Base-by-base conservation (phyloP, 805 yeast species). In the Wickerhamiella galacta region DNA sequence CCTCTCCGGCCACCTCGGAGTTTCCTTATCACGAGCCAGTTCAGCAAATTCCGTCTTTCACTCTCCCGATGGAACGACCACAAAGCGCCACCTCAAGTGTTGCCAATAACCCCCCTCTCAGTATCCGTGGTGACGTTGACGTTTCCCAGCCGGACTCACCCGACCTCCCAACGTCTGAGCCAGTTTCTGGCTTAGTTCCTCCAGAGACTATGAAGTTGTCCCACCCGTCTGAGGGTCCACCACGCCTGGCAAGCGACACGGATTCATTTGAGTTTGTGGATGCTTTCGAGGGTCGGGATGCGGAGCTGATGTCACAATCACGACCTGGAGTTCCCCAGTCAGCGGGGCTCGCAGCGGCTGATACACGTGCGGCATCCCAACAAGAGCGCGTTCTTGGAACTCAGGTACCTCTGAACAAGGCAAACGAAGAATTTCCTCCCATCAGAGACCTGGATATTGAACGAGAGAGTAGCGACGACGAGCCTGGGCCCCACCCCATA, bases 21-120 rank as follows among this genome's bases (percentile, higher is more conserved):
- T 36, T 30, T 32, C 34, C 32, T 24, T 27, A 17, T 14, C 10
- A 16, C 6, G 16, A 26, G 10, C 34, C 19, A 22, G 21, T 10
- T 18, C 25, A 32, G n/a, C 37, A 27, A n/a, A 39, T 38, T 23
- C 49, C 49, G 2, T 23, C 45, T 3, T 48, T 59, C 61, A 70
- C 64, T 36, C 56, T 62, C 26, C 64, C 64, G 31, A 43, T 68
- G 49, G 57, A 55, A 23, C 62, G 90, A 45, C 79, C 92, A 2
- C 78, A 75, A 37, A 79, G 93, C 0, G 69, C 78, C 25, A 79
- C 95, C 0, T 82, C 95, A 0, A 79, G 93, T 28, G 92, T 83
- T 21, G 87, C 78, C 46, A 85, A 85, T 56, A 83, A 87, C 52
- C 82, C 95, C 2, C 85, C 95, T 0, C 70, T 72, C 54, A 79